Base-by-base conservation (phyloP, 2,329 filamentous ascomycete genomes). In the Fusarium sacchari region DNA sequence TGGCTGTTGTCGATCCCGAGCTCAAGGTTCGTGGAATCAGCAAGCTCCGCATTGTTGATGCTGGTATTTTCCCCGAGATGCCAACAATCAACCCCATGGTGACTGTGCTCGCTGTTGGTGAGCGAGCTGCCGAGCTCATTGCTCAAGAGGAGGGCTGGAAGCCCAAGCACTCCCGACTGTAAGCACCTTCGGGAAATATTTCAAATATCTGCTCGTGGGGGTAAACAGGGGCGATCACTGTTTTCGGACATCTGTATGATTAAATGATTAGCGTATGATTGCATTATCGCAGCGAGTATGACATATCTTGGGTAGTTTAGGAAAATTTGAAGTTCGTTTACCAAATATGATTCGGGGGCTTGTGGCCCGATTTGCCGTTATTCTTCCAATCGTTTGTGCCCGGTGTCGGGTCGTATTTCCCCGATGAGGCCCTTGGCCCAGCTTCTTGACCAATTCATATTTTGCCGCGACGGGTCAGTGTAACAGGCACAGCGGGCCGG, bases 71-170 rank as follows among this genome's bases (percentile, higher is more conserved):
- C 86, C 95, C 94, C 0, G 93, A 93, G 69, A 97, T 97, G 90
- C 88, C 93, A 50, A 93, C 89, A 60, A 92, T 96, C 81, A 97
- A 97, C 85, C 94, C 94, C 67, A 96, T 97, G 95, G 85, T 97
- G 79, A 97, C 94, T 3, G 94, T 97, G 10, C 83, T 97, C 79
- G 92, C 90, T 60, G 90, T 97, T 77, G 95, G 93, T 13, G 95
- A 97, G 89, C 88, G 93, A 64, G 92, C 91, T 11, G 95, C 95
- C 0, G 95, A 97, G 87, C 82, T 97, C 81, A 92, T 97, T 70
- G 82, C 82, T 80, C 92, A 92, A 36, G 87, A 91, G 80, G 90
- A 94, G 74, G 93, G 82, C 50, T 84, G 82, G 81, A 83, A 82
- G 77, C 77, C 78, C 39, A 75, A 75, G 69, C 75, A 74, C 59